These are phyloP conservation scores for Porphyrellus cyaneotinctus DNA, from an alignment of 768 basidiomycete genomes.

Conservation along the genomic window DNA sequence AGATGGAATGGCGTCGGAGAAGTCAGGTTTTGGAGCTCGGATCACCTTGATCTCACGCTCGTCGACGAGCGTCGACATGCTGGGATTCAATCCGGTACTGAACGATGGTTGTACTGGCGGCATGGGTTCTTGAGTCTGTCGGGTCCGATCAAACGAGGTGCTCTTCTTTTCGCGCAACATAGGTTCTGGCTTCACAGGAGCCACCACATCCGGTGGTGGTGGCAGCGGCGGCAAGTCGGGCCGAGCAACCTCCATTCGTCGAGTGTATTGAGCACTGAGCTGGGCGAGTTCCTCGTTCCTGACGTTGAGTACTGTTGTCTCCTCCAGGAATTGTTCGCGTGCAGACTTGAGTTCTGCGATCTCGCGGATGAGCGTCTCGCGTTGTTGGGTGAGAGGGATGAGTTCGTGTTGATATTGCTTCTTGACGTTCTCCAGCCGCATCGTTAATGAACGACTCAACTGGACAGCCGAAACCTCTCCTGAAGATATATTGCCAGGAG, in stretches of 20 bases:
- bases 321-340: conserved; percentile 84
- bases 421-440: conserved; percentile 83
- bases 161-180: conserved; percentile 24
- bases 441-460: conserved; percentile 69
- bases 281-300: conserved; percentile 92
- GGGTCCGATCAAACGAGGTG: conserved; percentile 28
- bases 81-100: conserved; percentile 17
- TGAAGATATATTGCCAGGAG: conserved; percentile 23
- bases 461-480: conserved; percentile 40
- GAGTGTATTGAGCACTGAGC: conserved; percentile 76
- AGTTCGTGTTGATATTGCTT: conserved; percentile 85
- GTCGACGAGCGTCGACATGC: conserved; percentile 21
- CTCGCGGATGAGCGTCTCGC: conserved; percentile 74
- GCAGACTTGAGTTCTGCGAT: conserved; percentile 82
- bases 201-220: conserved; percentile 4
- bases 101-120: conserved; percentile 11
- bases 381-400: conserved; percentile 75
- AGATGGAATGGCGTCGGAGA: conserved; percentile 44
- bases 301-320: conserved; percentile 84
- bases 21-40: conserved; percentile 28
- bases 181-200: conserved; percentile 7
- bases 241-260: conserved; percentile 58
- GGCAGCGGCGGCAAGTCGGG: conserved; percentile 16
- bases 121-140: conserved; percentile 10
- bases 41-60: conserved; percentile 28